These are phyloP conservation scores for Penstemon davidsonii DNA, from an alignment of 257 asterid species.

Conservation along the genomic window DNA sequence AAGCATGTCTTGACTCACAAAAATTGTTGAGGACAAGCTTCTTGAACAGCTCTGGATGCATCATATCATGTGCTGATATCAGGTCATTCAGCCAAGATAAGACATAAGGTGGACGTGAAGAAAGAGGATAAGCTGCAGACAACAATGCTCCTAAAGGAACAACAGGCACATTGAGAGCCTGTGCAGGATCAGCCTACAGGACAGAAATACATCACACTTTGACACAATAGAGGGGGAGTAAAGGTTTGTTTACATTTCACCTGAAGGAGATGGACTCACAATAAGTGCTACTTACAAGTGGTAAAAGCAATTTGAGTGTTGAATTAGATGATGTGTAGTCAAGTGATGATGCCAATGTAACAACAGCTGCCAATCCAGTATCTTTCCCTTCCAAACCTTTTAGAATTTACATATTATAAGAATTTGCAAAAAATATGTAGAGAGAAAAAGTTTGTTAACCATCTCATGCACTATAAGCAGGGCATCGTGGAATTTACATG, in stretches of 20 bases:
- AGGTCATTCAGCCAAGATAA: slow-evolving; percentile 85
- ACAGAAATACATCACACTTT: slow-evolving; percentile 12
- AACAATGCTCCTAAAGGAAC: slow-evolving; percentile 92
- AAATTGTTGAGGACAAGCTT: slow-evolving; percentile 88
- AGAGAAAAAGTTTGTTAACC: neutral
- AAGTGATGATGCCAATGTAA: slow-evolving; percentile 92
- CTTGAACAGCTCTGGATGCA: slow-evolving; percentile 91
- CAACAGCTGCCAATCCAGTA: slow-evolving; percentile 78
- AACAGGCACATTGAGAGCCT: slow-evolving; percentile 89
- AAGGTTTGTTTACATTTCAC: slow-evolving; percentile 13
- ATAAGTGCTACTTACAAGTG: slow-evolving; percentile 67
- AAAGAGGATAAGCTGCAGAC: slow-evolving; percentile 89
- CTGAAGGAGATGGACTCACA: slow-evolving; percentile 10
- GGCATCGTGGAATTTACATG: too few species aligned
- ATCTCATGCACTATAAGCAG: too few species aligned
- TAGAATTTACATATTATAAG: slow-evolving; percentile 19
- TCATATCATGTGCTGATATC: slow-evolving; percentile 95
- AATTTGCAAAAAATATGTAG: slow-evolving; percentile 8
- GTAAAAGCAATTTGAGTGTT: slow-evolving; percentile 70
- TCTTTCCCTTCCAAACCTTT: slow-evolving; percentile 74
- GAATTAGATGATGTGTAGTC: slow-evolving; percentile 90
- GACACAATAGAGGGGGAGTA: slow-evolving; percentile 16
- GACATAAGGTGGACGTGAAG: slow-evolving; percentile 87
- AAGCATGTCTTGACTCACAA: slow-evolving; percentile 52
- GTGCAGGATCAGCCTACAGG: slow-evolving; percentile 96